phyloP scores from a whole-genome alignment of 192 early-diverging fungal species.

The Fimicolochytrium jonesii region DNA sequence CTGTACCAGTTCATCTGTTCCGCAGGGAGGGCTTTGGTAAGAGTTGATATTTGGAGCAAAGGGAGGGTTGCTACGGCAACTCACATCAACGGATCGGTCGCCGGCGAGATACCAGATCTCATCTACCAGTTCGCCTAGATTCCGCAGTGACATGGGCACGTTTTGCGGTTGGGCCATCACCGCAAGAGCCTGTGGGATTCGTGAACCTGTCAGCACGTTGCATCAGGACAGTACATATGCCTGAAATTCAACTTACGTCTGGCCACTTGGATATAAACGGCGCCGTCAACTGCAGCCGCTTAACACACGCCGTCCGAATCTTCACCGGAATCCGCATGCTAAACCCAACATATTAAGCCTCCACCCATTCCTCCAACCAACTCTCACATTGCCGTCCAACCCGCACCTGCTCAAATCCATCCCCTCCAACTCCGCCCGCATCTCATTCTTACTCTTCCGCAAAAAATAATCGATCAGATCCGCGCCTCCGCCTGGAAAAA shows the following conservation, averaged over 20 bases:
- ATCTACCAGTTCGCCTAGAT: constrained; percentile 70
- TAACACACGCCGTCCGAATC: constrained; percentile 56
- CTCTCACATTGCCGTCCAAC: background rate
- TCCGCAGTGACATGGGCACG: constrained; percentile 57
- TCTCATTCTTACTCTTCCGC: constrained; percentile 53
- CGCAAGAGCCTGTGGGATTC: constrained; percentile 65
- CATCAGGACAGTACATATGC: too few relatives aligned
- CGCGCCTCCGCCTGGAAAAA: constrained; percentile 59
- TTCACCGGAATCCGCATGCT: constrained; percentile 43
- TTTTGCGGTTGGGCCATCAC: constrained; percentile 80
- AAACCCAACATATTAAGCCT: background rate
- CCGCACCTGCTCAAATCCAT: constrained; percentile 41
- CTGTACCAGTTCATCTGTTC: constrained; percentile 87
- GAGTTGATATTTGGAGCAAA: too few relatives aligned
- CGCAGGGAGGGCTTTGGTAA: background rate
- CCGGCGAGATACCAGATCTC: constrained; percentile 88
- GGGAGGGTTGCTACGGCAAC: too few relatives aligned
- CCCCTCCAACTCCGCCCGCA: constrained; percentile 58
- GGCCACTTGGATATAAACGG: constrained; percentile 76
- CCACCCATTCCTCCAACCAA: background rate
- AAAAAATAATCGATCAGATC: constrained; percentile 77
- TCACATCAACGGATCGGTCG: constrained; percentile 73
- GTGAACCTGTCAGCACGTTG: too few relatives aligned
- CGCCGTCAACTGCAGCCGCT: constrained; percentile 64
- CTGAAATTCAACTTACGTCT: constrained; percentile 40